These are phyloP conservation scores for Pseudogymnoascus sp. DNA, from an alignment of 2,329 filamentous ascomycete species.

Conservation along the genomic window DNA sequence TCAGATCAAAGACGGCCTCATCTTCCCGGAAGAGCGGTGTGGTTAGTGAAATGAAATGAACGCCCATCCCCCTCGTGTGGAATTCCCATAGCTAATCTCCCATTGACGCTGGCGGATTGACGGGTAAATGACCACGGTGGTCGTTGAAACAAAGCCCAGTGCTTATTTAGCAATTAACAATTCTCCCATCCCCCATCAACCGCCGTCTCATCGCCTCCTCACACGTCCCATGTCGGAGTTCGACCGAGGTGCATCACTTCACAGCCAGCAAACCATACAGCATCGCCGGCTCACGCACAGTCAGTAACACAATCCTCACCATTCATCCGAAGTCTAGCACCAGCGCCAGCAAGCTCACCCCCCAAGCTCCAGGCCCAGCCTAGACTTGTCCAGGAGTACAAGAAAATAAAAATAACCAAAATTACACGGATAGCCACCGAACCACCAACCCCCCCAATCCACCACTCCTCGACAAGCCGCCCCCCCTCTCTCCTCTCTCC, in stretches of 20 bases:
- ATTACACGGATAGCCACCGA: background rate
- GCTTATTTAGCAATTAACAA: background rate
- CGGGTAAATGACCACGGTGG: background rate
- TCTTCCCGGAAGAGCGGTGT: background rate
- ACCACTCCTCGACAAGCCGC: no score
- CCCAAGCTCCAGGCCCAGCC: background rate
- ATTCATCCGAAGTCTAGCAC: background rate
- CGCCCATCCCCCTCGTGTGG: background rate
- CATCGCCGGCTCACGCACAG: background rate
- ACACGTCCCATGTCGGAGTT: background rate
- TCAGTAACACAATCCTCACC: background rate
- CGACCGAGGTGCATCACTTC: background rate
- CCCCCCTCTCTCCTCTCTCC: no score
- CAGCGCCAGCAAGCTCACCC: background rate
- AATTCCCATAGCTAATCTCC: conserved; percentile 3
- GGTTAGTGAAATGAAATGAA: background rate
- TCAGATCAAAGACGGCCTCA: background rate
- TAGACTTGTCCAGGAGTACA: background rate
- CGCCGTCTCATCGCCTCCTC: background rate
- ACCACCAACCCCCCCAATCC: background rate
- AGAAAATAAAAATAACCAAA: background rate
- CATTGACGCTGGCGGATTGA: background rate
- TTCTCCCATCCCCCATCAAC: background rate
- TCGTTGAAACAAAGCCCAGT: conserved; percentile 5
- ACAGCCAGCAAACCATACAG: background rate